Conservation (phyloP, 805 yeast genomes). For the Kurtzmaniella fragi region DNA sequence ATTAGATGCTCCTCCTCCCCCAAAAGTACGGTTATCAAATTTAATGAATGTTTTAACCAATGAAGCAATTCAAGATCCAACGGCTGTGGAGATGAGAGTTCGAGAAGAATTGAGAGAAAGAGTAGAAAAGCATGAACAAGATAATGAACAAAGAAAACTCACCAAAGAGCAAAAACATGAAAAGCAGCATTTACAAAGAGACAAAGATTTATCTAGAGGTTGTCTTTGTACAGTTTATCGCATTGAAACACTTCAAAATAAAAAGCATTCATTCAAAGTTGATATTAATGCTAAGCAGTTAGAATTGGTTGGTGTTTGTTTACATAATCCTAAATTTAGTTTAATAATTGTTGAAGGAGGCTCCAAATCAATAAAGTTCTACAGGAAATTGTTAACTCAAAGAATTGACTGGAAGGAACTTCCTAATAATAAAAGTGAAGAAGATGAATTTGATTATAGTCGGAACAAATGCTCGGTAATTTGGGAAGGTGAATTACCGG, state of each 20-base stretch:
- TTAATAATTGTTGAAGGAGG: constrained; percentile 76
- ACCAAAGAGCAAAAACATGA: constrained; percentile 52
- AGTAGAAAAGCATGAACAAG: constrained; percentile 48
- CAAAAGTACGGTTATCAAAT: constrained; percentile 80
- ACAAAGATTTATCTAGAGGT: constrained; percentile 49
- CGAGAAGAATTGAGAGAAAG: constrained; percentile 64
- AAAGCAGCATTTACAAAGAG: constrained; percentile 42
- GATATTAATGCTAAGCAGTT: constrained; percentile 78
- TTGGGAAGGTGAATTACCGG: constrained; percentile 69
- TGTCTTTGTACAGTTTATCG: constrained; percentile 53
- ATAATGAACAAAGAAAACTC: constrained; percentile 59
- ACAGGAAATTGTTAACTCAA: constrained; percentile 51
- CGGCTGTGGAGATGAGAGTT: constrained; percentile 73
- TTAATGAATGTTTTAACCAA: constrained; percentile 82
- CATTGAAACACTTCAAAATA: constrained; percentile 50
- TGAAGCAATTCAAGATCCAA: constrained; percentile 85
- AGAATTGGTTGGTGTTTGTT: constrained; percentile 58
- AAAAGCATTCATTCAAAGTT: constrained; percentile 67
- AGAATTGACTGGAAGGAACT: constrained; percentile 69
- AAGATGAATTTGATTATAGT: constrained; percentile 24
- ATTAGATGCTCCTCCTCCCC: constrained; percentile 80
- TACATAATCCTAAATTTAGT: constrained; percentile 42
- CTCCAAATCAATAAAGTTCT: constrained; percentile 53
- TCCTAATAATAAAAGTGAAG: constrained; percentile 25
- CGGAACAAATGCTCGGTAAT: constrained; percentile 44